Evolutionary conservation across 106 monocot species (phyloP).

Genomic region (Xerophyta viscosa): DNA sequence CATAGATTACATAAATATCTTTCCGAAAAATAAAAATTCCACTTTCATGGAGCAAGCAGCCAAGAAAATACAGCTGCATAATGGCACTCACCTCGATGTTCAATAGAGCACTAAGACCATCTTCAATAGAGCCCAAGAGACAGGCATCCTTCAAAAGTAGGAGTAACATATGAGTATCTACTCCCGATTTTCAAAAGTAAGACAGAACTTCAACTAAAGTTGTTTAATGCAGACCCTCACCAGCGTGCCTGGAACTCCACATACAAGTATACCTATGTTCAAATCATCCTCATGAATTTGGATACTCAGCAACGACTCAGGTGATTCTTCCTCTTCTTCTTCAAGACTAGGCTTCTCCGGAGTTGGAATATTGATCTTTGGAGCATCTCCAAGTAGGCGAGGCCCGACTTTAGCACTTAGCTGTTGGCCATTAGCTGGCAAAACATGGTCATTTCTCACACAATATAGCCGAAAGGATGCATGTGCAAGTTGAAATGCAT

Average conservation of each 20-base stretch:
- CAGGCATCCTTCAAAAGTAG: constrained; percentile 64
- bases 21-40: too few species aligned
- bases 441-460: constrained; percentile 30
- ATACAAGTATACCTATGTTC: constrained; percentile 66
- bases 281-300: constrained; percentile 79
- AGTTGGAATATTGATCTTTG: constrained; percentile 48
- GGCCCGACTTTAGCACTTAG: constrained; percentile 43
- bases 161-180: too few species aligned
- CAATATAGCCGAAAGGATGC: constrained; percentile 79
- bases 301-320: constrained; percentile 54
- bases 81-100: constrained; percentile 88
- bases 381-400: constrained; percentile 65
- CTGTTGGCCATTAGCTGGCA: constrained; percentile 27
- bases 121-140: constrained; percentile 77
- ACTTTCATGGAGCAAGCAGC: too few species aligned
- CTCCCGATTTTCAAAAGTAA: too few species aligned
- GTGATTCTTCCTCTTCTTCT: constrained; percentile 29
- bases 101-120: constrained; percentile 89
- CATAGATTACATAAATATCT: background rate
- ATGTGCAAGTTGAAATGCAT: constrained; percentile 92
- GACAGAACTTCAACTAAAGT: too few species aligned
- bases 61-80: too few species aligned
- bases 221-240: constrained; percentile 24
- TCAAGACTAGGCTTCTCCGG: constrained; percentile 36
- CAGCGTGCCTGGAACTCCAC: constrained; percentile 69